Base-by-base conservation (phyloP, 495 filamentous ascomycete species). In the Hypoxylon crocopeplum region DNA sequence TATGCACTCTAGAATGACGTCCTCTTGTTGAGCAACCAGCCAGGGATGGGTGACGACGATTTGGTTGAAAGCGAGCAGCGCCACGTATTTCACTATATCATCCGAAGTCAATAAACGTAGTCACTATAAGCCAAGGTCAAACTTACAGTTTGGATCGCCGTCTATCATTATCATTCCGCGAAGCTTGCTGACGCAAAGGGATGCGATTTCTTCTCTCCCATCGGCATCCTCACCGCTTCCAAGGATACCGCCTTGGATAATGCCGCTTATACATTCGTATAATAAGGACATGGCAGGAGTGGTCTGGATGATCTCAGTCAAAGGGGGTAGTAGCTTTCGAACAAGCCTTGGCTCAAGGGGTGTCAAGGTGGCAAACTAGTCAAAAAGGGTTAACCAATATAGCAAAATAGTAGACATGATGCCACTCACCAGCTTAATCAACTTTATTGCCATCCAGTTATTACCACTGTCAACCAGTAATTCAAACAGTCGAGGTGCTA, bases 381-480 rank as follows among this genome's bases (percentile, higher is more conserved):
- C 67, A 12, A 73, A 62, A 11, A n/a, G 34, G 6, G 69, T 75
- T 34, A 75, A 69, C 17, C 16, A 42, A 25, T 25, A 44, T 4
- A 47, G 7, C 12, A n/a, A 32, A 15, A 19, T 2, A 19, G 21
- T 27, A 12, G 21, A 6, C 25, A 5, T 4, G 30, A 54, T 6
- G 11, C 38, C 13, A 74, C 86, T 55, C 67, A 94, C 92, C 44
- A 98, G 82, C 71, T 98, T 98, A 68, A 98, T 98, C 48, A 98
- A 84, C 66, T 98, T 98, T 68, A 98, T 98, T 25, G 92, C 93
- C 93, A 98, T 98, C 94, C 94, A 98, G 74, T 98, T 98, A 70
- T 98, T 98, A 5, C 88, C 89, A 24, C 91, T 84, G 45, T 93
- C 89, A n/a, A 96, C 92, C 7, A 98, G 77, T 8, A 98, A 77